phyloP scores from a whole-genome alignment of 345 rosid genomes.

The Raphanus raphanistrum region DNA sequence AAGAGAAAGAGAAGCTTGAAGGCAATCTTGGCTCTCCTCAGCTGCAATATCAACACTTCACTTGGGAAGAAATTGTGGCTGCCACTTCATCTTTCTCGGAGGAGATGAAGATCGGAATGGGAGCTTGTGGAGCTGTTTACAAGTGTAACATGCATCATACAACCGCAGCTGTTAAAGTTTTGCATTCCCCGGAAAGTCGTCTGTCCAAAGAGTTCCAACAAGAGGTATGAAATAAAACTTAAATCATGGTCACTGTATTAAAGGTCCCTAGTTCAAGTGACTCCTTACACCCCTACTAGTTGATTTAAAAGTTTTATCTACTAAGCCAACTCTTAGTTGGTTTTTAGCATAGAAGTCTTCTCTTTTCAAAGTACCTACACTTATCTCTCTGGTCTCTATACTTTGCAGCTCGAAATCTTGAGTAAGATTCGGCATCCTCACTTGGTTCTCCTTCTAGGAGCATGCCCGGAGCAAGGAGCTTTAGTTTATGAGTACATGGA shows the following conservation, averaged over 20 bases:
- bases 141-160: conserved; percentile 44
- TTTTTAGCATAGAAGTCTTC: background rate
- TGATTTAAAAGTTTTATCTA: no score
- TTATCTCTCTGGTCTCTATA: conserved; percentile 12
- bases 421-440: conserved; percentile 86
- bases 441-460: conserved; percentile 89
- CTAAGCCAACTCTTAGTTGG: no score
- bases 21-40: conserved; percentile 48
- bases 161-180: conserved; percentile 44
- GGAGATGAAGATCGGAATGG: conserved; percentile 39
- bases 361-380: background rate
- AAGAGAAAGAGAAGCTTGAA: conserved; percentile 74
- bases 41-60: conserved; percentile 41
- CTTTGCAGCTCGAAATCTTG: conserved; percentile 75
- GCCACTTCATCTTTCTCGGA: conserved; percentile 42
- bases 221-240: conserved; percentile 31
- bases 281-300: no score
- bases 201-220: conserved; percentile 38
- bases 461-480: conserved; percentile 77
- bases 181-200: conserved; percentile 31
- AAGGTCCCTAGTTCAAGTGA: no score
- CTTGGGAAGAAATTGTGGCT: conserved; percentile 41
- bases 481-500: conserved; percentile 89
- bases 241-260: no score
- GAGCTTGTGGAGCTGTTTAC: conserved; percentile 41